Evolutionary conservation across 2,329 filamentous ascomycete genomes (phyloP), one percentile per base, ranked within the genome.

Genomic region (Aspergillus ruber): DNA sequence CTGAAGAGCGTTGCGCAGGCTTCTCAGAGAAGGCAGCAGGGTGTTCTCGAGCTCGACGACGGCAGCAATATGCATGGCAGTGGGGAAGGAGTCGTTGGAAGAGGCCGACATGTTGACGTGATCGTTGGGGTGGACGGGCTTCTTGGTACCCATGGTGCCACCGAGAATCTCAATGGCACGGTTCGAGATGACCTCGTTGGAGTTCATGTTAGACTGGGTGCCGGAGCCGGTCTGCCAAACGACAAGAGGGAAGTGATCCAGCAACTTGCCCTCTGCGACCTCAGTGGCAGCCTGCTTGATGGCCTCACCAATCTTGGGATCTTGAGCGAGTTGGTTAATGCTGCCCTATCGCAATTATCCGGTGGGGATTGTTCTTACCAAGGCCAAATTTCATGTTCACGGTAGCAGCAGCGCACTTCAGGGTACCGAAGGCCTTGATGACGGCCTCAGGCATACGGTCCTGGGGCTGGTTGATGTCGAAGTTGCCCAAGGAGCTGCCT

Each of bases 201-300:
- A 90, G 77, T 98, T 98, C 93, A 97, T 97, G 83, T 95, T 97
- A 71, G 90, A 96, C 79, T 97, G 93, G 25, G 93, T 97, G 67
- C 93, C 93, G 44, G 93, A 97, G 55, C 93, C 93, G 46, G 93
- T 98, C 79, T 98, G 93, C 93, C 93, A 98, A 66, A 98, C 91
- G 48, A 97, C 91, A 52, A 97, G 87, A 56, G 93, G 93, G 76
- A 98, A 97, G 79, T 97, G 91, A 72, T 96, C 90, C 64, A 94
- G 72, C 62, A 97, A 85, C 80, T 96, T 95, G 66, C 93, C 83
- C 55, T 88, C 85, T 48, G 91, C 90, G 36, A 98, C 91, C 76
- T 98, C 93, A 54, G 84, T 81, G 56, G 93, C 90, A 50, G 93
- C 93, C 76, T 96, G 83, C 76, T 96, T 86, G 64, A 97, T 97